Evolutionary conservation across 2,329 filamentous ascomycete species (phyloP).

Genomic region (Ophiobolus disseminans): DNA sequence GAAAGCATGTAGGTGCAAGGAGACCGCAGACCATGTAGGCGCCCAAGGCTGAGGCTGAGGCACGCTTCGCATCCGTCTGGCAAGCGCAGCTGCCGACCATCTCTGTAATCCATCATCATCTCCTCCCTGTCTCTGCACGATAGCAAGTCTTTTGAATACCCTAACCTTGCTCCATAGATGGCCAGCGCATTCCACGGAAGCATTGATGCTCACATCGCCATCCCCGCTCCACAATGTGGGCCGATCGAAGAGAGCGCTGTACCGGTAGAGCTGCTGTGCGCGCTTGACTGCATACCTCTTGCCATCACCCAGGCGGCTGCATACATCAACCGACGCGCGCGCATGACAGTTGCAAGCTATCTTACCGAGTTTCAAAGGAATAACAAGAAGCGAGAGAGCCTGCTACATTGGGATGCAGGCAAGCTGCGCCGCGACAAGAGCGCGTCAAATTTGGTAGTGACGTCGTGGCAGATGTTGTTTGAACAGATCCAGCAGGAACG

Average conservation of each 20-base stretch:
- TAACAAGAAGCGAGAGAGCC: constrained; percentile 31
- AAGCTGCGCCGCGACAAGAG: constrained; percentile 44
- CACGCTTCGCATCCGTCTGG: not conserved
- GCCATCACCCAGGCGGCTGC: constrained; percentile 40
- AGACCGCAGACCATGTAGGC: not conserved
- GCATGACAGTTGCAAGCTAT: constrained; percentile 42
- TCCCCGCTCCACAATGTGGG: constrained; percentile 11
- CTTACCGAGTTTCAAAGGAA: constrained; percentile 48
- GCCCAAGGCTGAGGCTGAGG: not conserved
- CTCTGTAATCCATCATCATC: too few species aligned
- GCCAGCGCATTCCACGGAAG: constrained; percentile 9
- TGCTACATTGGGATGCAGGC: constrained; percentile 29
- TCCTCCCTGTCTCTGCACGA: too few species aligned
- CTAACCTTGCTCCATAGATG: constrained; percentile 17
- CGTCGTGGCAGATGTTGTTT: constrained; percentile 46
- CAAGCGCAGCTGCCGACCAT: not conserved
- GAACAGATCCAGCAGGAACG: constrained; percentile 42
- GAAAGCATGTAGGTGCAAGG: too few species aligned
- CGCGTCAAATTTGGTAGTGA: constrained; percentile 46
- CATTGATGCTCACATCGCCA: constrained; percentile 13
- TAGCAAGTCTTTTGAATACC: too few species aligned
- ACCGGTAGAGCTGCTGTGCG: constrained; percentile 6
- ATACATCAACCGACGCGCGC: constrained; percentile 35
- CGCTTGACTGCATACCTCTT: constrained; percentile 20
- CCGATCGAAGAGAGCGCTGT: not conserved